Base-by-base conservation (phyloP, 192 early-diverging fungal species). In the Umbelopsis sp. region DNA sequence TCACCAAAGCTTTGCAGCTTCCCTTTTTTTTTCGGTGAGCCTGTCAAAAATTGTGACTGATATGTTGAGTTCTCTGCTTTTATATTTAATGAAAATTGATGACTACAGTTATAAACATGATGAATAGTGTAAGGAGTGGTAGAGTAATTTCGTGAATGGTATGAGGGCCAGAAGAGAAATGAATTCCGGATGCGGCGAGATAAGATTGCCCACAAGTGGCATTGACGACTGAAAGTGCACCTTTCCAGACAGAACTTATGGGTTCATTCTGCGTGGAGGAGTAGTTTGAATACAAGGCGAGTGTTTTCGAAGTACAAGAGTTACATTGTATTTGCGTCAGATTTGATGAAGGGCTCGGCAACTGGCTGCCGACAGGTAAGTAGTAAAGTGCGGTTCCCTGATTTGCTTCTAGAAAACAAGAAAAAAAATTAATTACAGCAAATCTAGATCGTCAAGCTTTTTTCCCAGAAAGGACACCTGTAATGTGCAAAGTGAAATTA, bases 351-450 rank as follows among this genome's bases (percentile, higher is more conserved):
- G 55, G 4, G 25, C 33, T 61, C 3, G 55, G 55, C 11, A 61
- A 16, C 2, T 0, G 13, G 25, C 55, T 61, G 30, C 55, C 55
- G 3, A 35, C 55, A 2, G 55, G 55, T 33, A 61, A 35, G 30
- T 61, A 61, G 16, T 61, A 61, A 1, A 61, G 18, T 25, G 55
- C 21, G 55, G 55, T 61, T 37, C 55, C 55, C 35, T 61, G 55
- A 61, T 8, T 61, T 16, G 33, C 18, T 0, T 30, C 55, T 61
- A 16, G 11, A 61, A 10, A 18, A 61, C 27, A 4, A 16, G 13
- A 27, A 61, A 33, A 61, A 35, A 35, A 13, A 35, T 35, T 6
- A 18, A 30, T 35, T 2, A 13, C 4, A 33, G 55, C 5, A 16
- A 4, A 7, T 35, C 55, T 27, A 12, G 55, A 15, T 16, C 48